Conservation (phyloP, 768 basidiomycete genomes). For the Coprinopsis marcescibilis region DNA sequence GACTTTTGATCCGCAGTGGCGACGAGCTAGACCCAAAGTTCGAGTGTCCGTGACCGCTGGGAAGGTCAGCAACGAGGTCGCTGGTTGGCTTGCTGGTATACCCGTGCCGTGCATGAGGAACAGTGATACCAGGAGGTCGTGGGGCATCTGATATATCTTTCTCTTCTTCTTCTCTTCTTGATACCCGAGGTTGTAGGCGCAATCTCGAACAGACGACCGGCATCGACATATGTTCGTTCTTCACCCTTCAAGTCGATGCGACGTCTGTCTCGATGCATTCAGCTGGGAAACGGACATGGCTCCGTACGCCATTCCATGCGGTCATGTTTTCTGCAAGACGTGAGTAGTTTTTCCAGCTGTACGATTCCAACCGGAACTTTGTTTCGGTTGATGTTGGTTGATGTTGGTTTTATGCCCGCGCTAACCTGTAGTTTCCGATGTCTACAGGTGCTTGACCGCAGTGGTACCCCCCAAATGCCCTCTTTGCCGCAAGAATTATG, state of each 20-base stretch:
- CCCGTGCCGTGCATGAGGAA: constrained; percentile 1
- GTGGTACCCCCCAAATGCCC: constrained; percentile 53
- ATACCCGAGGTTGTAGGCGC: neutral
- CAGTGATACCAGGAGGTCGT: neutral
- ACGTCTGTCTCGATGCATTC: constrained; percentile 69
- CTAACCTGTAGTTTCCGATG: neutral
- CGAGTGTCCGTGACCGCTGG: neutral
- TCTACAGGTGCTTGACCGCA: constrained; percentile 46
- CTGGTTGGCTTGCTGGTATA: neutral
- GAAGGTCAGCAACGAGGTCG: neutral
- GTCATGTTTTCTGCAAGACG: constrained; percentile 70
- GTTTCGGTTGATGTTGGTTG: too few relatives aligned
- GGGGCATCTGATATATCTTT: neutral
- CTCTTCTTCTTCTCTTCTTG: neutral
- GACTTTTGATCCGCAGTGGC: neutral
- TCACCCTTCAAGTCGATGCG: constrained; percentile 67
- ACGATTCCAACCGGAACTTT: too few relatives aligned
- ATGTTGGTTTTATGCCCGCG: neutral
- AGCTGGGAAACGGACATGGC: constrained; percentile 44
- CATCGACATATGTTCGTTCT: constrained; percentile 43
- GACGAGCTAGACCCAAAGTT: neutral
- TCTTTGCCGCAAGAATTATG: constrained; percentile 59
- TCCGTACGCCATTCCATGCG: constrained; percentile 71
- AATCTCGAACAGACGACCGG: neutral
- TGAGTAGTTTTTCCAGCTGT: constrained; percentile 36